Evolutionary conservation across 2,329 filamentous ascomycete species (phyloP).

Genomic region (Aspergillus hortae): DNA sequence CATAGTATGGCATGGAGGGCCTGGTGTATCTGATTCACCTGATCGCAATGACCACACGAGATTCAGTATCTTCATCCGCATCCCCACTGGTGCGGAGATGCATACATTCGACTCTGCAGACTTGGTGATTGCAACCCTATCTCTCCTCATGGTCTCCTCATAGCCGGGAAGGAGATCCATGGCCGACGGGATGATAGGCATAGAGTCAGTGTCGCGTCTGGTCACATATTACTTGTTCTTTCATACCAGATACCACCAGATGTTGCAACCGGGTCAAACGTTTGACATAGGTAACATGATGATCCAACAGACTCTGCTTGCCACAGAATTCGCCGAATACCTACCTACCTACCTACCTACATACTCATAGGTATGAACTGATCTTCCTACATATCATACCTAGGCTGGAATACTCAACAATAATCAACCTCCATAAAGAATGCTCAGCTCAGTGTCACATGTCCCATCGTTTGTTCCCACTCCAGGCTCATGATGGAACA

Average conservation of each 20-base stretch:
- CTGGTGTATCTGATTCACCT: too few species aligned
- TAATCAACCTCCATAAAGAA: not conserved
- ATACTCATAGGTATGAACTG: not conserved
- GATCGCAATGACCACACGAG: too few species aligned
- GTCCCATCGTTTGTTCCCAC: not conserved
- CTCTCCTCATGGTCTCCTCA: slow-evolving; percentile 7
- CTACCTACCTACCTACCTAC: too few species aligned
- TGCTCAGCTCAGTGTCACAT: not conserved
- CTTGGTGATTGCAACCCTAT: not conserved
- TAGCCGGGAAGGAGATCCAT: too few species aligned
- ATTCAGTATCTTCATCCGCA: slow-evolving; percentile 2
- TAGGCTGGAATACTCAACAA: not conserved
- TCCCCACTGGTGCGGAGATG: slow-evolving; percentile 23
- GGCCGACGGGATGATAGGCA: too few species aligned
- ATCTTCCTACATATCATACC: not conserved
- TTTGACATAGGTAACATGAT: too few species aligned
- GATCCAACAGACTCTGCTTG: too few species aligned
- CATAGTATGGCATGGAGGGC: too few species aligned
- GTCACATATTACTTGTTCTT: too few species aligned
- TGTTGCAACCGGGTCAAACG: not conserved
- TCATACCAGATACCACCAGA: too few species aligned
- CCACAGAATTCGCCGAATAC: too few species aligned
- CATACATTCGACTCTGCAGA: not conserved
- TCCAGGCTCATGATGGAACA: not conserved
- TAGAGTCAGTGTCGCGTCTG: not conserved